Base-by-base conservation (phyloP, 495 filamentous ascomycete genomes). In the Penicillium samsonianum region DNA sequence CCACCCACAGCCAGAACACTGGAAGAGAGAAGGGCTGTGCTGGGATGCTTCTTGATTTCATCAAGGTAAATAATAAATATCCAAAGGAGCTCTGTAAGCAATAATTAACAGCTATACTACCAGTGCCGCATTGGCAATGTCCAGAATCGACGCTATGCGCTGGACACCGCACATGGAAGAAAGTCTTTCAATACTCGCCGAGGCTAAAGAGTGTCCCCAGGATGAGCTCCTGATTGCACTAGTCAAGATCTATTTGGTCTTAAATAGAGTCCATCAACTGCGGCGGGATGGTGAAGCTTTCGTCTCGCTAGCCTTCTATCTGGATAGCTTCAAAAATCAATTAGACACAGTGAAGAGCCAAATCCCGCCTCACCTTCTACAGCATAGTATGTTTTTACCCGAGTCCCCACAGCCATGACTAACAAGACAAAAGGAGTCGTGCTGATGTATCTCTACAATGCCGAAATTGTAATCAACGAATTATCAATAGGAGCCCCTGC, bases 141-240 rank as follows among this genome's bases (percentile, higher is more conserved):
- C 72, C 17, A 73, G 70, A 48, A 73, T 75, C 3, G 77, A 82
- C 41, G 70, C 78, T 5, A 63, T 85, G 6, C 71, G 69, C 16
- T 85, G 80, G 78, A 81, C 76, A 8, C 60, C 78, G 6, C 74
- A 82, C 47, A 73, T 85, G 65, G 81, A 83, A 33, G 77, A 82
- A 22, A 80, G 74, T 35, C 69, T 86, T 2, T 60, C 69, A 0
- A 58, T 71, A 1, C 68, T 85, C 1, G 64, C 73, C 1, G 68
- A 80, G 37, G 62, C 67, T 9, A 74, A 73, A 42, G 80, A 82
- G 50, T 77, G 76, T 57, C 65, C 73, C 5, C 73, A 76, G 12
- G 84, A 87, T 66, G 73, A 78, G 30, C 53, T 80, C 30, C 63
- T 86, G 16, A 72, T 80, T 4, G 66, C 78, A 3, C 68, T 79